phyloP scores from a whole-genome alignment of 1,284 basidiomycete species.

The Coniferiporia weirii region DNA sequence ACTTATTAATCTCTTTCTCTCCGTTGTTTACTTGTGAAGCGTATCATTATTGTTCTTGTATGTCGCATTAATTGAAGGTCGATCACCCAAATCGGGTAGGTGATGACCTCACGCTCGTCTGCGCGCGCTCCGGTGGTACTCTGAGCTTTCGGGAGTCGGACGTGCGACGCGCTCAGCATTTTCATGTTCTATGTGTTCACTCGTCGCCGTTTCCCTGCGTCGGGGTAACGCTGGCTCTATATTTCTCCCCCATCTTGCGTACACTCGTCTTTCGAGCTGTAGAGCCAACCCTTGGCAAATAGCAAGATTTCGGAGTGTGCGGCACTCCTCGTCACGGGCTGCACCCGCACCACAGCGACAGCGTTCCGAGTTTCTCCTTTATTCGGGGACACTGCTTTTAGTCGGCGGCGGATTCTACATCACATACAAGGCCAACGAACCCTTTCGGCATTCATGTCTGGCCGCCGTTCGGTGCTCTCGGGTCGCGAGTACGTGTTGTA shows the following conservation, averaged over 20 bases:
- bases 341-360: neutral
- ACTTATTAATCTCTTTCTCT: neutral
- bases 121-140: neutral
- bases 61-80: neutral
- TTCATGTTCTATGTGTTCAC: constrained; percentile 16
- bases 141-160: neutral
- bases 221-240: neutral
- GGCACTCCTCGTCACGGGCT: neutral
- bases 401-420: constrained; percentile 36
- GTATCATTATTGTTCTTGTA: constrained; percentile 1
- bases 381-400: constrained; percentile 13
- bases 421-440: constrained; percentile 56
- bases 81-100: neutral
- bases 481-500: constrained; percentile 46
- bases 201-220: constrained; percentile 5
- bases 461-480: constrained; percentile 72
- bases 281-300: neutral
- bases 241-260: neutral
- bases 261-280: neutral
- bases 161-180: neutral
- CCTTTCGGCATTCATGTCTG: constrained; percentile 58
- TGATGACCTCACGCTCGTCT: neutral
- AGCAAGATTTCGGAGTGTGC: neutral
- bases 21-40: neutral
- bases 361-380: constrained; percentile 11